Percentiles rank a stretch among this genome's conserved stretches.
Evolutionary conservation across 345 rosid genomes (phyloP).

Genomic region (Melaleuca quinquenervia): DNA sequence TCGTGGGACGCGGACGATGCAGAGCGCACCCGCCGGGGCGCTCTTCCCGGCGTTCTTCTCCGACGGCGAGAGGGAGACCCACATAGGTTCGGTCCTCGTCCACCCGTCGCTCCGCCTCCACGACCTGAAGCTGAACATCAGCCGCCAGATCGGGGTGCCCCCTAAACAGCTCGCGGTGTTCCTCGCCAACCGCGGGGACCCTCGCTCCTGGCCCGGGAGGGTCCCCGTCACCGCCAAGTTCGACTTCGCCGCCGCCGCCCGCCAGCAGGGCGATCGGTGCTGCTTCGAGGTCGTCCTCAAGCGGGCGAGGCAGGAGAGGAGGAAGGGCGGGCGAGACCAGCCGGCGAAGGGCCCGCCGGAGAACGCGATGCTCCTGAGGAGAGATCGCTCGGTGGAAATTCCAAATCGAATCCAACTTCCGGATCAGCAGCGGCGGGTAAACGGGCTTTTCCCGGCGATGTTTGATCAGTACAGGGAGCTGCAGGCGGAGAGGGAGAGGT

Average conservation of each 20-base stretch:
- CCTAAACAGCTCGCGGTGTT: constrained; percentile 30
- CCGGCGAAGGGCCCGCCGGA: not conserved
- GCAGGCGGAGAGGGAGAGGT: constrained; percentile 18
- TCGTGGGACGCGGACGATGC: not conserved
- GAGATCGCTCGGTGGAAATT: not conserved
- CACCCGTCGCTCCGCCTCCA: constrained; percentile 16
- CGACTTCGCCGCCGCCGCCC: constrained; percentile 20
- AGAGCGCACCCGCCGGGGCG: not conserved
- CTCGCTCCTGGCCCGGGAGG: constrained; percentile 2
- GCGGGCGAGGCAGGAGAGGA: constrained; percentile 19
- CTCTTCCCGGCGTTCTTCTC: constrained; percentile 23
- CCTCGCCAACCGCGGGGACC: constrained; percentile 5
- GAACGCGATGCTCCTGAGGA: constrained; percentile 24
- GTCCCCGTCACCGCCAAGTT: constrained; percentile 18
- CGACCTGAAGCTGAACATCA: constrained; percentile 14
- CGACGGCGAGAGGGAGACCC: constrained; percentile 35
- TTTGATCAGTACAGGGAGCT: constrained; percentile 8
- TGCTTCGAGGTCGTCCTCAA: constrained; percentile 21
- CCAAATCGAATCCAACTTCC: not conserved
- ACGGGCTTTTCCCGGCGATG: not conserved
- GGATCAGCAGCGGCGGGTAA: not conserved
- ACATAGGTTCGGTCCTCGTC: constrained; percentile 18
- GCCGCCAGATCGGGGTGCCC: constrained; percentile 26
- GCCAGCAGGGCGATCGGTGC: constrained; percentile 1
- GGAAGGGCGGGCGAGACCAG: not conserved